A percentile compares a stretch with the other conserved stretches of the same genome.
Conservation (phyloP, 2,329 filamentous ascomycete genomes). For the Ceratocystis ficicola region DNA sequence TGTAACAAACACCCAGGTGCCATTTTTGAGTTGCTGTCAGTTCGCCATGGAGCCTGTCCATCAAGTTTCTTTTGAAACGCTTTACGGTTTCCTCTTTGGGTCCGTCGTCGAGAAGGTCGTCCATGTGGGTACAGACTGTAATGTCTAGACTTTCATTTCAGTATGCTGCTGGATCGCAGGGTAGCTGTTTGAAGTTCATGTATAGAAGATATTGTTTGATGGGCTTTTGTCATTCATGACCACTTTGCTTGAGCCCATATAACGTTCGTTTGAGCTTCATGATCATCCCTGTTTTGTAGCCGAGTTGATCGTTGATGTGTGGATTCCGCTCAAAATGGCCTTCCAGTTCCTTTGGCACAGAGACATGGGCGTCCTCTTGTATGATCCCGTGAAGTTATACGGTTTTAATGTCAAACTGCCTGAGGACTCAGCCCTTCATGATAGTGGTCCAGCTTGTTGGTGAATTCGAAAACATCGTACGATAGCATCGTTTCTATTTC, state of each 20-base stretch:
- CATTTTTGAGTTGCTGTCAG: not conserved
- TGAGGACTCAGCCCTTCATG: not conserved
- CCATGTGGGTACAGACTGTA: not conserved
- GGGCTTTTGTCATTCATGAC: not conserved
- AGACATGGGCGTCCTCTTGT: not conserved
- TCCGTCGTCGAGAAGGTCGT: not conserved
- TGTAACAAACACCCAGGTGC: not conserved
- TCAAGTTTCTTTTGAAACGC: not conserved
- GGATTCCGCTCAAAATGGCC: not conserved
- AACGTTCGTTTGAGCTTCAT: not conserved
- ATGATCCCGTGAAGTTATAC: not conserved
- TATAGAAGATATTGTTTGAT: not conserved
- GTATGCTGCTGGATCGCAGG: not conserved
- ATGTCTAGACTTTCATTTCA: not conserved
- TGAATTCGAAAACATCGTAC: not conserved
- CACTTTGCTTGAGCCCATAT: not conserved
- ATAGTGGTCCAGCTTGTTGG: too few relatives aligned
- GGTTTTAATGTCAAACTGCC: not conserved
- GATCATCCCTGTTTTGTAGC: not conserved
- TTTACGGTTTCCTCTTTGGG: not conserved
- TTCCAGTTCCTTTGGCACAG: not conserved
- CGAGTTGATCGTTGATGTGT: not conserved
- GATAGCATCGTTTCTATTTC: not conserved
- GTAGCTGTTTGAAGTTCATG: not conserved
- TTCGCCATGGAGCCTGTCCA: not conserved